These are phyloP conservation scores for Fusarium aywerte DNA, from an alignment of 2,329 filamentous ascomycete species.

Conservation along the genomic window DNA sequence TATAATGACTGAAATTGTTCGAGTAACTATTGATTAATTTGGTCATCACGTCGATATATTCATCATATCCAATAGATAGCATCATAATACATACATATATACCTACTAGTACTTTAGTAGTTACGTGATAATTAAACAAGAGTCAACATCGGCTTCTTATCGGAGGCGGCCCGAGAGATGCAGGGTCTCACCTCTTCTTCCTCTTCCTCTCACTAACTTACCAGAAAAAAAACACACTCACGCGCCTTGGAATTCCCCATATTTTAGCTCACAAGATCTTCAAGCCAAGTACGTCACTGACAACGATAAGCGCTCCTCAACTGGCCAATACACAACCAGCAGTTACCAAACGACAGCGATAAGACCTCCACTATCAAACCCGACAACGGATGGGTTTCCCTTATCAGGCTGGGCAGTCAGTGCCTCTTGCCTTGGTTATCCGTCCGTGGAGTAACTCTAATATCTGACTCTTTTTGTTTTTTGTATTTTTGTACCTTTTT, in stretches of 20 bases:
- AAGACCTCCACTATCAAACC: constrained; percentile 27
- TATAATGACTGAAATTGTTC: not conserved
- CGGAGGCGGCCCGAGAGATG: constrained; percentile 1
- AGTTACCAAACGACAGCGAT: constrained; percentile 39
- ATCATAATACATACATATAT: too few relatives aligned
- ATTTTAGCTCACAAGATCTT: constrained; percentile 45
- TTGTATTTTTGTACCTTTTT: not conserved
- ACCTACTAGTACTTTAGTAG: not conserved
- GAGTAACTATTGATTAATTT: not conserved
- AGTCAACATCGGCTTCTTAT: constrained; percentile 2
- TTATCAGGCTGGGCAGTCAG: constrained; percentile 12
- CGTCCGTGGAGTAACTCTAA: constrained; percentile 1
- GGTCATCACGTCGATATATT: not conserved
- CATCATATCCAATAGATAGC: not conserved
- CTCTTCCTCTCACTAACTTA: not conserved
- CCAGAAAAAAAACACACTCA: constrained; percentile 25
- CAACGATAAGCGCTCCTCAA: constrained; percentile 38
- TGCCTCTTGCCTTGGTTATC: constrained; percentile 14
- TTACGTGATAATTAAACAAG: too few relatives aligned
- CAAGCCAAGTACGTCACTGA: constrained; percentile 39
- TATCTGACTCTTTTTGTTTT: not conserved
- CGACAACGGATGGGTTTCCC: constrained; percentile 32
- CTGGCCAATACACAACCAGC: constrained; percentile 40
- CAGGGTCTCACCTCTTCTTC: not conserved
- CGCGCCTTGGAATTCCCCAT: constrained; percentile 36